phyloP scores from a whole-genome alignment of 2,329 filamentous ascomycete species.

The Alternaria novae-zelandiae region DNA sequence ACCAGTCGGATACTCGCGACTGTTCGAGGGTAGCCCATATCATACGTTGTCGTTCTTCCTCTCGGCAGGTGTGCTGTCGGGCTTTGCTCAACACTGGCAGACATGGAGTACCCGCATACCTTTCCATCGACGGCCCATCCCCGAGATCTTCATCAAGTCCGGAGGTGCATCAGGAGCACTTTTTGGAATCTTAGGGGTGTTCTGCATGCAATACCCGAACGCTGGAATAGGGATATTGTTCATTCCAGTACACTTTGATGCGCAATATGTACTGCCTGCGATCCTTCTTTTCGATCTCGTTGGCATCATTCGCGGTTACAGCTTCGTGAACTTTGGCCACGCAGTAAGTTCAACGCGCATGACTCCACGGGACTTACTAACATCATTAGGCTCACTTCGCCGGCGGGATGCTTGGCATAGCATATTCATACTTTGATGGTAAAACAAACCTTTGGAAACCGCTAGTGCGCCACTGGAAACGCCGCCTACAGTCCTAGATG shows the following conservation, averaged over 20 bases:
- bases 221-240: slow-evolving; percentile 41
- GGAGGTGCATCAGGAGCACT: slow-evolving; percentile 46
- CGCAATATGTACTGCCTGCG: slow-evolving; percentile 36
- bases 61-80: slow-evolving; percentile 36
- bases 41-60: slow-evolving; percentile 41
- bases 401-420: slow-evolving; percentile 37
- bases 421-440: slow-evolving; percentile 44
- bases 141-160: slow-evolving; percentile 32
- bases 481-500: slow-evolving; percentile 17
- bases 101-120: slow-evolving; percentile 27
- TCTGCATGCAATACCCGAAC: slow-evolving; percentile 42
- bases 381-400: slow-evolving; percentile 40
- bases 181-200: slow-evolving; percentile 37
- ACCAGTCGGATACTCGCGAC: slow-evolving; percentile 33
- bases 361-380: slow-evolving; percentile 11
- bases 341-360: slow-evolving; percentile 32
- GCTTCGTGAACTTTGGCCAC: slow-evolving; percentile 40
- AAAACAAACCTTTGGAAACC: slow-evolving; percentile 44
- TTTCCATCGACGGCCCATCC: slow-evolving; percentile 22
- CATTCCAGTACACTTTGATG: slow-evolving; percentile 39
- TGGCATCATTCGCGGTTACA: slow-evolving; percentile 39
- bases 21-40: slow-evolving; percentile 41
- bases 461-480: slow-evolving; percentile 38
- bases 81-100: slow-evolving; percentile 39
- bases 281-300: slow-evolving; percentile 45